These are phyloP conservation scores for Diutina rugosa DNA, from an alignment of 1,139 yeast genomes.

Conservation along the genomic window DNA sequence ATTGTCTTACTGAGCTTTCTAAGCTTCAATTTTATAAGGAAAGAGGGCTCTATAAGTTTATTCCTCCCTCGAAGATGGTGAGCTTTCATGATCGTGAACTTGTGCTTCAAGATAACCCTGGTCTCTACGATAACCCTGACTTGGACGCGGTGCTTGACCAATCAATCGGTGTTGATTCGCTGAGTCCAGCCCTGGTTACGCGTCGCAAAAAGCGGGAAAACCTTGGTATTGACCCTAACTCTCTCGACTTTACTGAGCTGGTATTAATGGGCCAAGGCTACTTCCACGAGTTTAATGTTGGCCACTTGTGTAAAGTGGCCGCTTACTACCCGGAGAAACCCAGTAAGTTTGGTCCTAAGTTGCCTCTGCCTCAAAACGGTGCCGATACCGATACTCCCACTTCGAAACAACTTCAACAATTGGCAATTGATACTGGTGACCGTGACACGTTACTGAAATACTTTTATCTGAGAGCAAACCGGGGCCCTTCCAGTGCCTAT, in stretches of 20 bases:
- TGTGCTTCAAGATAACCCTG: slow-evolving; percentile 2
- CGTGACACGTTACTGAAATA: slow-evolving; percentile 14
- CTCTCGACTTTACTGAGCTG: slow-evolving; percentile 25
- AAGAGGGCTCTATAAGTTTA: slow-evolving; percentile 6
- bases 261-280: slow-evolving; percentile 34
- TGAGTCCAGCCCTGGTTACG: not conserved
- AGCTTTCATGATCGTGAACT: slow-evolving; percentile 7
- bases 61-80: slow-evolving; percentile 5
- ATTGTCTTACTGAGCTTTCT: slow-evolving; percentile 12
- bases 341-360: not conserved
- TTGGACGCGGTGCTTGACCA: not conserved
- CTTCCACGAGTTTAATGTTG: slow-evolving; percentile 30
- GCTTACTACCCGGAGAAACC: slow-evolving; percentile 16
- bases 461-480: slow-evolving; percentile 25
- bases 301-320: slow-evolving; percentile 30
- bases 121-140: not conserved
- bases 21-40: slow-evolving; percentile 26
- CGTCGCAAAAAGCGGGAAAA: slow-evolving; percentile 9
- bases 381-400: slow-evolving; percentile 5
- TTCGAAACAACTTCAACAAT: slow-evolving; percentile 24
- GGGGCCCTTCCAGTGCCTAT: slow-evolving; percentile 37
- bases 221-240: slow-evolving; percentile 27
- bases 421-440: slow-evolving; percentile 4
- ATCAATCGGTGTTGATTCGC: not conserved
- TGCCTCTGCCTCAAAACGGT: not conserved